phyloP scores from a whole-genome alignment of 2,329 filamentous ascomycete genomes.

The Aspergillus transmontanensis region DNA sequence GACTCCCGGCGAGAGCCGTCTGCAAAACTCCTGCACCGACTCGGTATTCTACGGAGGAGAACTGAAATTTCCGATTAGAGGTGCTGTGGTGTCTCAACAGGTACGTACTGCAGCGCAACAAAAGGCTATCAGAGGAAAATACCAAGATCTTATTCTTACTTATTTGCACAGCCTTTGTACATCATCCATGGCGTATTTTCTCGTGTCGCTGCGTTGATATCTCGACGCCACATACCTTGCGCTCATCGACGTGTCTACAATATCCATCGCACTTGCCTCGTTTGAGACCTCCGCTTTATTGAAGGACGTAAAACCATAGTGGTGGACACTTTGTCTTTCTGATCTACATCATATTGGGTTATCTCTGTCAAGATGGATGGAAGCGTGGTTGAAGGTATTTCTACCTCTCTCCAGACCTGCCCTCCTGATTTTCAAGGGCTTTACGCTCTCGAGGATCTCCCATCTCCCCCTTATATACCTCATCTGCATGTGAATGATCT shows the following conservation, averaged over 20 bases:
- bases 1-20: neutral
- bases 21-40: neutral
- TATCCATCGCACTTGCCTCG: neutral
- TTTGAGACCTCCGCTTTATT: neutral
- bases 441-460: conserved; percentile 23
- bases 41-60: neutral
- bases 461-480: conserved; percentile 21
- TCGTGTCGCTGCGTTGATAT: neutral
- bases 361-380: conserved; percentile 20
- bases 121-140: neutral
- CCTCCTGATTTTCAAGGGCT: conserved; percentile 22
- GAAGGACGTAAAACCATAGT: neutral
- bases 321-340: neutral
- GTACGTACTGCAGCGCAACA: neutral
- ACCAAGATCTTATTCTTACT: neutral
- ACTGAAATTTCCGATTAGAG: neutral
- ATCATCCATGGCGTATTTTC: neutral
- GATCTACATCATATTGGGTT: neutral
- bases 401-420: conserved; percentile 36
- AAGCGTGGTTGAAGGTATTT: conserved; percentile 42
- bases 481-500: conserved; percentile 37
- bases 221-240: neutral
- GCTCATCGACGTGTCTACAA: neutral
- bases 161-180: neutral
- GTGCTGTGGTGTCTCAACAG: conserved; percentile 1